Conservation (phyloP, 352 stramenopile species). For the Phytophthora sojae region DNA sequence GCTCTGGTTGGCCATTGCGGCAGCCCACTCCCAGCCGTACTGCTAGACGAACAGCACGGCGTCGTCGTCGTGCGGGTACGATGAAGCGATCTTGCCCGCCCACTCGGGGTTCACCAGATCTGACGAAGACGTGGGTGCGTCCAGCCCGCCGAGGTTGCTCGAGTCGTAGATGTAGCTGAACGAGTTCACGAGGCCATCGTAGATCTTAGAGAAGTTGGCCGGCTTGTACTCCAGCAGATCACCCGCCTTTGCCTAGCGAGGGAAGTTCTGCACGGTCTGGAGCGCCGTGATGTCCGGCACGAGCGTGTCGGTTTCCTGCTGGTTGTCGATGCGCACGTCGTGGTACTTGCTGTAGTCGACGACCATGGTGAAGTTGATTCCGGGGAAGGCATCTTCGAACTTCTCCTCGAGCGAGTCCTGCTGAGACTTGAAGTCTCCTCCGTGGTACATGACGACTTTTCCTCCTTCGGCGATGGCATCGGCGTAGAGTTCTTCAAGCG, state of each 20-base stretch:
- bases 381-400: conserved; percentile 38
- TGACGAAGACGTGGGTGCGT: conserved; percentile 18
- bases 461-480: conserved; percentile 61
- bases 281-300: conserved; percentile 50
- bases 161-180: conserved; percentile 50
- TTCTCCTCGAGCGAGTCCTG: conserved; percentile 15
- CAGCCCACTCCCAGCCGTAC: conserved; percentile 41
- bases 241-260: conserved; percentile 41
- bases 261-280: conserved; percentile 60
- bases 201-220: conserved; percentile 55
- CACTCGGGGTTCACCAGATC: conserved; percentile 47
- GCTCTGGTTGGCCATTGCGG: conserved; percentile 33
- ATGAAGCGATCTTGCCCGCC: conserved; percentile 47
- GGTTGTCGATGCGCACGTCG: conserved; percentile 66
- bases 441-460: conserved; percentile 56
- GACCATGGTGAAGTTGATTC: conserved; percentile 61
- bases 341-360: conserved; percentile 66
- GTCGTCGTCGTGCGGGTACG: conserved; percentile 59
- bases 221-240: conserved; percentile 61
- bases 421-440: conserved; percentile 44
- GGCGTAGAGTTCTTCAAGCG: conserved; percentile 52
- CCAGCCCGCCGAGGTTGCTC: conserved; percentile 22
- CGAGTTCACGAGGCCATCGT: conserved; percentile 50
- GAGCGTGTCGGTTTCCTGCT: conserved; percentile 49
- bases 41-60: conserved; percentile 54